These are phyloP conservation scores for Platanthera guangdongensis DNA, from an alignment of 106 monocot species.

Conservation along the genomic window DNA sequence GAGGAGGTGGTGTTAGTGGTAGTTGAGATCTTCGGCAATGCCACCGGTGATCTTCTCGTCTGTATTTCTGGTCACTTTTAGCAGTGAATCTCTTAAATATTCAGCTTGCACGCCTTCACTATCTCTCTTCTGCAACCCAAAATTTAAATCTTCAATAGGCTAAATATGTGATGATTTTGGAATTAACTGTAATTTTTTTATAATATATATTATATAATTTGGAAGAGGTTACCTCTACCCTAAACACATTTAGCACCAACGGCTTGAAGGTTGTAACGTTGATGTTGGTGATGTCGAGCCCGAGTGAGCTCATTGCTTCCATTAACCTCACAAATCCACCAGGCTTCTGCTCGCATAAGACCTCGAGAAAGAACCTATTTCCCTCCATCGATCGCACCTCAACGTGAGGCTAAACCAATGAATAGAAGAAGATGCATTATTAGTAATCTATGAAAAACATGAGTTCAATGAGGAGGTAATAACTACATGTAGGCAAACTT, in stretches of 20 bases:
- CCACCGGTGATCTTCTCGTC: conserved; percentile 9
- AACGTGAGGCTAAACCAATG: conserved; percentile 56
- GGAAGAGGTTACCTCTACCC: conserved; percentile 43
- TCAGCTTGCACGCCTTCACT: conserved; percentile 71
- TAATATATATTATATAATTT: background rate
- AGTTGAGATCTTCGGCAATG: background rate
- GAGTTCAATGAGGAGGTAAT: no score
- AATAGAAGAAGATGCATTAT: background rate
- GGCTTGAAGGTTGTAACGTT: conserved; percentile 65
- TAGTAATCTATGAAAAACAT: background rate
- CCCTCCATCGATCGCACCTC: conserved; percentile 67
- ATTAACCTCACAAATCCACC: conserved; percentile 72
- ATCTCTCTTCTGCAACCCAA: conserved; percentile 55
- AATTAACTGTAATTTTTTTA: background rate
- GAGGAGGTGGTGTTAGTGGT: conserved; percentile 8
- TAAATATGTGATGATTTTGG: background rate
- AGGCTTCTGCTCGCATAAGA: conserved; percentile 63
- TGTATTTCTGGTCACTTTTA: conserved; percentile 51
- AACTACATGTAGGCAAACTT: no score
- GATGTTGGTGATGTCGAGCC: conserved; percentile 72
- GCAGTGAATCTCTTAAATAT: conserved; percentile 76
- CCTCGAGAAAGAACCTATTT: conserved; percentile 79
- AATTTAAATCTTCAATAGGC: background rate
- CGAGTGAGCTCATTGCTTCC: conserved; percentile 74
- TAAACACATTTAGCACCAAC: conserved; percentile 76